Evolutionary conservation across 2,329 filamentous ascomycete species (phyloP).

Genomic region (Diaporthe humulicola): DNA sequence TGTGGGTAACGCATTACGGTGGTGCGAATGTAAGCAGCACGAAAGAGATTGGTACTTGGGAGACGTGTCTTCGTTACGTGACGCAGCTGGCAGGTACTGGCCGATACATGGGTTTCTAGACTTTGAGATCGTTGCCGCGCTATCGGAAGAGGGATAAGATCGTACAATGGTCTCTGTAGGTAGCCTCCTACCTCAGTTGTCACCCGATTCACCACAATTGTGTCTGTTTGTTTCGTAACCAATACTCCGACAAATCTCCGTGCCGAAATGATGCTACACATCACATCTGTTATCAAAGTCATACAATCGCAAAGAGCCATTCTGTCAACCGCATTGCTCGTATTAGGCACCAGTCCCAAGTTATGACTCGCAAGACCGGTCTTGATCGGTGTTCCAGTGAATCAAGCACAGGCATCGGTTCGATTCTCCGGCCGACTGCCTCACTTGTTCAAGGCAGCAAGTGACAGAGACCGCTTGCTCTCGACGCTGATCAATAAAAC

Average conservation of each 20-base stretch:
- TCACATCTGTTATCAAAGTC: too few species aligned
- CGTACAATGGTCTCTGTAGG: too few species aligned
- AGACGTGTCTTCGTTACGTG: neutral
- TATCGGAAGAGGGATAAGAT: too few species aligned
- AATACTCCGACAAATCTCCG: neutral
- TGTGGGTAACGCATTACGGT: neutral
- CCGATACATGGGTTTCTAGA: neutral
- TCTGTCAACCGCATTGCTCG: neutral
- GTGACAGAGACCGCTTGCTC: neutral
- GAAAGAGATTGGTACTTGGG: neutral
- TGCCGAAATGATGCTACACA: neutral
- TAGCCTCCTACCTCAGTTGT: too few species aligned
- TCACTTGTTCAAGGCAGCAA: neutral
- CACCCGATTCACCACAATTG: neutral
- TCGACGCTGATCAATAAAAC: neutral
- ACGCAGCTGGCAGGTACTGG: neutral
- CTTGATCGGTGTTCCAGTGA: neutral
- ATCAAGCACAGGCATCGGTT: neutral
- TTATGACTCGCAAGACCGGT: neutral
- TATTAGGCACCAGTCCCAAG: neutral
- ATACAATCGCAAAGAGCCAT: neutral
- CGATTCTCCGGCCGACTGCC: neutral
- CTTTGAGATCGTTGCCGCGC: neutral
- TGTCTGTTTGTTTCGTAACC: neutral
- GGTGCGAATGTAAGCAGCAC: neutral